Evolutionary conservation across 2,329 filamentous ascomycete genomes (phyloP), one percentile per base, ranked within the genome.

Genomic region (Didymellaceae sp.): DNA sequence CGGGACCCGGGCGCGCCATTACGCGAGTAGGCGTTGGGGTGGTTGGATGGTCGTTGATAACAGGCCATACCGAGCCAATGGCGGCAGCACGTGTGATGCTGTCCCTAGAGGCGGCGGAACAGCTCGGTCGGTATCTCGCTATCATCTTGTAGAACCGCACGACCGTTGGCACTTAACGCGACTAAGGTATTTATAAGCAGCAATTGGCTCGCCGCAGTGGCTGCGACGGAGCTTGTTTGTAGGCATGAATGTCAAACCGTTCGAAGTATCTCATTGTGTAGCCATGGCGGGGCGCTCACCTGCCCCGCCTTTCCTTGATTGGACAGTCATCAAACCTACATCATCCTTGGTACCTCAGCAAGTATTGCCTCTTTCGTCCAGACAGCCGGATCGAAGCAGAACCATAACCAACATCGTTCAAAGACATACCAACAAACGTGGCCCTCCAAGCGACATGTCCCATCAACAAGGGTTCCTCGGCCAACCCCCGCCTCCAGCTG

Each of bases 41-140:
- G 42, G 42, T 42, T 33, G 42, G 31, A n/a, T 31, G 18, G 32
- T 38, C 34, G 16, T 22, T 52, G 48, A 52, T 52, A 46, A 42
- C 42, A 39, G 13, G 25, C 13, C 31, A 17, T 42, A 43, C 26
- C 38, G 42, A 52, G 32, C 48, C 48, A 52, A 52, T 52, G 38
- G 32, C 21, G 42, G 17, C 7, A 28, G 37, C 48, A 52, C 42
- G 48, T 52, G 48, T 33, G 48, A 39, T 11, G 30, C 17, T 38
- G 24, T 40, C 40, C 21, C 33, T 28, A 34, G 10, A 34, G 39
- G 18, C 14, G n/a, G 22, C 22, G 34, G 33, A 21, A 11, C 35
- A 37, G 35, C 35, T 26, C 26, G 25, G 14, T 26, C 28, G 17
- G 26, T 26, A 37, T 25, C 8, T 28, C 13, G 20, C 14, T 31